Conservation (phyloP, 2,329 filamentous ascomycete species). For the Ophiostoma himal-ulmi region DNA sequence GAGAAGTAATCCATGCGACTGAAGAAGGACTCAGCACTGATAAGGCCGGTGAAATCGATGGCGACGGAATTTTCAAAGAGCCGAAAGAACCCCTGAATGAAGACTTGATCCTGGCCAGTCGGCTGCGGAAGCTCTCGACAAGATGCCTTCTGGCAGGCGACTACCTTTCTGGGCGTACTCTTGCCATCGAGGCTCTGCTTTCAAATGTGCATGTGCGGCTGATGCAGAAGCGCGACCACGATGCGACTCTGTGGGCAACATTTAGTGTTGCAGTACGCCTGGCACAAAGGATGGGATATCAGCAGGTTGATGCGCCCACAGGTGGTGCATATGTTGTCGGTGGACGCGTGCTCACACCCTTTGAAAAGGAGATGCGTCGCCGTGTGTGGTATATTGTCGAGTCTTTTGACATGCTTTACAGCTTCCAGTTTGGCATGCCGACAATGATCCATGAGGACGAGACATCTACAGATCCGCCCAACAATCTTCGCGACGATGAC, state of each 20-base stretch:
- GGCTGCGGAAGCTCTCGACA: constrained; percentile 34
- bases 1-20: not conserved
- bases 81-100: constrained; percentile 30
- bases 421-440: constrained; percentile 43
- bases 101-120: constrained; percentile 18
- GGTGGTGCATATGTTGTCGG: constrained; percentile 8
- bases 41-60: not conserved
- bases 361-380: constrained; percentile 48
- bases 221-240: constrained; percentile 38
- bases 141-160: constrained; percentile 45
- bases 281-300: constrained; percentile 48
- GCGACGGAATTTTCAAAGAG: not conserved
- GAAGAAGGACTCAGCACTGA: not conserved
- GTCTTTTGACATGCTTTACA: constrained; percentile 44
- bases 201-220: constrained; percentile 41
- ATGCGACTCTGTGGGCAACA: constrained; percentile 44
- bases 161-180: constrained; percentile 42
- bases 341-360: constrained; percentile 35
- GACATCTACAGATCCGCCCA: constrained; percentile 55
- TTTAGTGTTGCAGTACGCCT: constrained; percentile 44
- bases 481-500: constrained; percentile 60
- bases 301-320: constrained; percentile 34
- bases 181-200: constrained; percentile 47
- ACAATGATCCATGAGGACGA: constrained; percentile 50
- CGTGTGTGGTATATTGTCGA: constrained; percentile 46